phyloP scores from a whole-genome alignment of 345 rosid species.

The Reutealis trisperma region DNA sequence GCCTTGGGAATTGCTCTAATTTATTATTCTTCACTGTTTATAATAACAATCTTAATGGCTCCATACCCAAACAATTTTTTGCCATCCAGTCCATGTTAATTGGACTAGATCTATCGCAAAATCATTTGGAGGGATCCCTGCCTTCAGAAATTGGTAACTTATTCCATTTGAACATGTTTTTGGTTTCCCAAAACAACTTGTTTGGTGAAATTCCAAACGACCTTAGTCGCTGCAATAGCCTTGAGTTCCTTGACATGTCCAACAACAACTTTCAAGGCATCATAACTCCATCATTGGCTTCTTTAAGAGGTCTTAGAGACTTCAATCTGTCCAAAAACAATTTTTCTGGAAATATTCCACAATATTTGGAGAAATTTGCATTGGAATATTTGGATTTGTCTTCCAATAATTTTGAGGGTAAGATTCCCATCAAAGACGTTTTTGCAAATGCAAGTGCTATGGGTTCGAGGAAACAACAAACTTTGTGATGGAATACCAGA shows the following conservation, averaged over 20 bases:
- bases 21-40: neutral
- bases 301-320: constrained; percentile 3
- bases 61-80: neutral
- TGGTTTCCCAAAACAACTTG: neutral
- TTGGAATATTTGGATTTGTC: neutral
- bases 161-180: neutral
- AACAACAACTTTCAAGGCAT: neutral
- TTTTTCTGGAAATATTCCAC: neutral
- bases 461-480: neutral
- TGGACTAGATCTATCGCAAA: neutral
- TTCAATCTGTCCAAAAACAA: neutral
- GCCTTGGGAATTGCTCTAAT: neutral
- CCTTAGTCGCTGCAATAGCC: neutral
- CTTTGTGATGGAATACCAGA: neutral
- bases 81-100: neutral
- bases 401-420: neutral
- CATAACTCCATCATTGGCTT: neutral
- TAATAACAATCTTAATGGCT: neutral
- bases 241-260: neutral
- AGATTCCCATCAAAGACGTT: neutral
- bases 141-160: constrained; percentile 2
- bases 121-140: neutral
- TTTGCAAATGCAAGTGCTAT: constrained; percentile 7
- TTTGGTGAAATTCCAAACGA: neutral
- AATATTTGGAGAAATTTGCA: neutral